Evolutionary conservation across 495 filamentous ascomycete species (phyloP).

Genomic region (Penicillium maclennaniae): DNA sequence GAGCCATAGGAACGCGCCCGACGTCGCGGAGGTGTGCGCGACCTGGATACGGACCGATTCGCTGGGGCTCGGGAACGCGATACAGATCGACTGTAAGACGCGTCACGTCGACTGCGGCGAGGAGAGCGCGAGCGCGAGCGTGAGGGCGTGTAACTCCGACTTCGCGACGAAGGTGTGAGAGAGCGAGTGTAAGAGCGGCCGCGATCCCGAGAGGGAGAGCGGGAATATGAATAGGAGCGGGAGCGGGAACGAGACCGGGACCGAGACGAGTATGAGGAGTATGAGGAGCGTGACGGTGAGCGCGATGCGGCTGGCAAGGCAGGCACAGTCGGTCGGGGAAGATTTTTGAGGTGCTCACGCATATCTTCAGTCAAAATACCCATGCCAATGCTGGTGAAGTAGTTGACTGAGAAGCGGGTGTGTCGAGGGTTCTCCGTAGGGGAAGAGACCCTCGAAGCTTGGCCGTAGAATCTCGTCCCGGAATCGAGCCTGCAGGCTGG

Average conservation of each 20-base stretch:
- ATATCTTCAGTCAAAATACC: slow-evolving; percentile 91
- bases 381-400: slow-evolving; percentile 96
- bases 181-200: slow-evolving; percentile 39
- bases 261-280: slow-evolving; percentile 38
- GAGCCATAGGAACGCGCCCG: slow-evolving; percentile 26
- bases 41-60: slow-evolving; percentile 16
- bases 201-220: slow-evolving; percentile 35
- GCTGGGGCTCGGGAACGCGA: slow-evolving; percentile 14
- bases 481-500: slow-evolving; percentile 69
- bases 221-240: slow-evolving; percentile 37
- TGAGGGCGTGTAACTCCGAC: slow-evolving; percentile 35
- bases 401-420: slow-evolving; percentile 97
- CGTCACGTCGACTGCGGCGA: slow-evolving; percentile 31
- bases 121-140: slow-evolving; percentile 27
- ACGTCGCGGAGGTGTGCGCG: slow-evolving; percentile 30
- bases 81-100: slow-evolving; percentile 26
- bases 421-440: slow-evolving; percentile 78
- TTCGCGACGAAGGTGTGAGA: slow-evolving; percentile 34
- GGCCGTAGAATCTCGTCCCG: slow-evolving; percentile 73
- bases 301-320: slow-evolving; percentile 59
- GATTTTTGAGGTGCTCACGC: slow-evolving; percentile 83
- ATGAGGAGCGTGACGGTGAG: slow-evolving; percentile 57
- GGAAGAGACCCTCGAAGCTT: slow-evolving; percentile 85
- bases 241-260: slow-evolving; percentile 32
- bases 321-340: slow-evolving; percentile 70